These are phyloP conservation scores for Candolleomyces eurysporus DNA, from an alignment of 768 basidiomycete species.

Conservation along the genomic window DNA sequence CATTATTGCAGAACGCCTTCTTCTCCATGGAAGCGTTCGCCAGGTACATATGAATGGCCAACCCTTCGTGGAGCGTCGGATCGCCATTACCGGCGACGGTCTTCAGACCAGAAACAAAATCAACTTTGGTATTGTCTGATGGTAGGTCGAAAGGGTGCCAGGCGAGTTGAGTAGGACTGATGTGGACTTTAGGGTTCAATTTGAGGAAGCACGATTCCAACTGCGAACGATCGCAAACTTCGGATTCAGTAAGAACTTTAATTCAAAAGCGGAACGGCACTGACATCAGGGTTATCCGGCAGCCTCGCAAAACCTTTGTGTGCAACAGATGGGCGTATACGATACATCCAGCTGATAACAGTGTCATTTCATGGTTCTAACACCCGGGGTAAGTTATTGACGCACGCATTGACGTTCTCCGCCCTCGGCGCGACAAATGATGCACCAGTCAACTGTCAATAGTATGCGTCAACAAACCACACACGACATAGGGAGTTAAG, in stretches of 20 bases:
- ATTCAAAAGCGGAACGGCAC: constrained; percentile 15
- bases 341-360: constrained; percentile 54
- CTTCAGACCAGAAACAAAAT: constrained; percentile 61
- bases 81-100: constrained; percentile 64
- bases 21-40: constrained; percentile 61
- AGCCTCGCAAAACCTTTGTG: constrained; percentile 59
- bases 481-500: neutral
- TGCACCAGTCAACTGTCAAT: constrained; percentile 54
- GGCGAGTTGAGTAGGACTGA: constrained; percentile 62
- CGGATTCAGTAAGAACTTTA: neutral
- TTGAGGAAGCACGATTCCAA: constrained; percentile 63
- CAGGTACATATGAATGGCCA: constrained; percentile 62
- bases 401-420: constrained; percentile 52
- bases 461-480: neutral
- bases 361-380: neutral
- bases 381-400: constrained; percentile 3
- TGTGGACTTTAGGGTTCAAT: constrained; percentile 56
- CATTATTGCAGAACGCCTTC: constrained; percentile 58
- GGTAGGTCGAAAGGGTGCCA: constrained; percentile 65
- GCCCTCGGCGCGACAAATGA: constrained; percentile 58
- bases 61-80: constrained; percentile 59
- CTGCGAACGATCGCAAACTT: constrained; percentile 25
- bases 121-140: constrained; percentile 33
- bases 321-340: constrained; percentile 66
- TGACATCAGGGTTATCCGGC: constrained; percentile 57